These are phyloP conservation scores for Nicotiana sylvestris DNA, from an alignment of 257 asterid species.

Conservation along the genomic window DNA sequence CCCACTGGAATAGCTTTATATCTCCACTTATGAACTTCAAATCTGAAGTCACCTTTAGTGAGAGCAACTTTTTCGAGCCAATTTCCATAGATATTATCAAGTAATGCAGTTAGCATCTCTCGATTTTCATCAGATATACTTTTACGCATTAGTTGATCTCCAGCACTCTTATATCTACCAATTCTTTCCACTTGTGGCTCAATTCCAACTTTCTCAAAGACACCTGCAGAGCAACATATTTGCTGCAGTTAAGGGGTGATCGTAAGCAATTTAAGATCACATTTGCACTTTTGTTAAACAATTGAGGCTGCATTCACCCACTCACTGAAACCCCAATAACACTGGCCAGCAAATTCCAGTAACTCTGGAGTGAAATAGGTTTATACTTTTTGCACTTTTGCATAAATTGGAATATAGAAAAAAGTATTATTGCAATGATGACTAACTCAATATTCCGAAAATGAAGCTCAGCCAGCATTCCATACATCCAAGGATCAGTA, in stretches of 20 bases:
- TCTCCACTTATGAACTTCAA: constrained; percentile 4
- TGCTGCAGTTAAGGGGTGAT: neutral
- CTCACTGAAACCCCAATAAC: neutral
- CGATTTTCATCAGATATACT: constrained; percentile 81
- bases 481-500: neutral
- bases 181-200: constrained; percentile 89
- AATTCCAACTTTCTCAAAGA: constrained; percentile 78
- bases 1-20: neutral
- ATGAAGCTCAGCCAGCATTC: constrained; percentile 10
- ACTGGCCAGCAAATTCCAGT: neutral
- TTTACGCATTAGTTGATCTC: constrained; percentile 81
- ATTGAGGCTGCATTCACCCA: neutral
- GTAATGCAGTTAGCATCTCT: constrained; percentile 81
- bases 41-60: constrained; percentile 51
- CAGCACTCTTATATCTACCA: constrained; percentile 96
- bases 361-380: neutral
- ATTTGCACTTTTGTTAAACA: neutral
- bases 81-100: constrained; percentile 70
- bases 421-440: neutral
- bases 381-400: neutral
- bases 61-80: constrained; percentile 73
- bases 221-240: constrained; percentile 46
- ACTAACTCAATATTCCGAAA: neutral
- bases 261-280: neutral
- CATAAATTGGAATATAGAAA: neutral